These are phyloP conservation scores for Noccaea caerulescens DNA, from an alignment of 345 rosid species.

Conservation along the genomic window DNA sequence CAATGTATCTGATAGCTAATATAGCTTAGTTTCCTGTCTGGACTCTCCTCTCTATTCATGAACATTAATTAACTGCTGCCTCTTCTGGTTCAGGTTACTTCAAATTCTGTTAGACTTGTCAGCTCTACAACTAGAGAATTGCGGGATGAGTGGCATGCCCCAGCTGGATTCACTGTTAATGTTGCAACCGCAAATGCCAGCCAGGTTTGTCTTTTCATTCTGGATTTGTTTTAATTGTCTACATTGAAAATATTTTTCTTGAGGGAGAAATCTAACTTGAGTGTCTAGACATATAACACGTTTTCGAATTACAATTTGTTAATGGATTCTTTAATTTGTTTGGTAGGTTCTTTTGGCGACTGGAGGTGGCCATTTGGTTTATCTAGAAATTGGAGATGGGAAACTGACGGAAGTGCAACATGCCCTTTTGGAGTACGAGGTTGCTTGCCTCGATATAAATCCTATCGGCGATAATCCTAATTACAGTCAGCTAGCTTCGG, in stretches of 20 bases:
- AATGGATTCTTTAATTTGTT: constrained; percentile 7
- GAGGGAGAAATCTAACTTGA: constrained; percentile 9
- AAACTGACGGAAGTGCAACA: constrained; percentile 68
- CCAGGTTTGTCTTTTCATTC: constrained; percentile 61
- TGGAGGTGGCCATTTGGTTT: constrained; percentile 94
- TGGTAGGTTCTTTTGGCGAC: constrained; percentile 91
- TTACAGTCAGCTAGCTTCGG: constrained; percentile 88
- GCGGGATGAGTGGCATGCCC: constrained; percentile 80
- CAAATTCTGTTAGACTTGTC: constrained; percentile 87
- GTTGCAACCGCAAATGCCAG: constrained; percentile 97
- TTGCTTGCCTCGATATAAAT: constrained; percentile 95
- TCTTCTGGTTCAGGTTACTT: constrained; percentile 69
- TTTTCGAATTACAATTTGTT: constrained; percentile 1
- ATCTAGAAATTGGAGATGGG: constrained; percentile 93
- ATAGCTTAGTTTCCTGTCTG: constrained; percentile 12
- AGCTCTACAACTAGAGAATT: constrained; percentile 76
- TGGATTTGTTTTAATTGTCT: constrained; percentile 3
- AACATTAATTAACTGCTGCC: constrained; percentile 17
- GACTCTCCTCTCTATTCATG: constrained; percentile 19
- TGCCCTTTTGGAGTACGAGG: constrained; percentile 78
- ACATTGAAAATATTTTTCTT: background rate
- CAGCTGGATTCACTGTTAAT: constrained; percentile 78
- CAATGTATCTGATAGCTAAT: constrained; percentile 12
- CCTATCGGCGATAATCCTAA: constrained; percentile 84
- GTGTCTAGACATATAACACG: background rate